Conservation (phyloP, 345 rosid genomes). For the Salix purpurea region DNA sequence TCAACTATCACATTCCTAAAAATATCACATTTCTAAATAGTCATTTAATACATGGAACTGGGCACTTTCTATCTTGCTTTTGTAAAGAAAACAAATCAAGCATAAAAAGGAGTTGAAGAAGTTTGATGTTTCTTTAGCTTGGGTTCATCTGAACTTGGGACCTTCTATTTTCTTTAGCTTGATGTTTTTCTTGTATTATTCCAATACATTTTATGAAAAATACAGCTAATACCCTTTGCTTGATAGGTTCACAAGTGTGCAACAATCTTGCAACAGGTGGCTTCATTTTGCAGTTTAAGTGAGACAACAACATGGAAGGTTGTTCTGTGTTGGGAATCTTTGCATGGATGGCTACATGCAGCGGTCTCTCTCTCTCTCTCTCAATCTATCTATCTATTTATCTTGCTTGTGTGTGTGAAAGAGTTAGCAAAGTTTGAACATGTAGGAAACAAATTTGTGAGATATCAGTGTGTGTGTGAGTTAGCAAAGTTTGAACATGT, state of each 20-base stretch:
- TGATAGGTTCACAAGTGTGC: constrained; percentile 83
- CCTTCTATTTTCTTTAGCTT: background rate
- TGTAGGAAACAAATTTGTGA: no score
- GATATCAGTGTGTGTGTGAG: background rate
- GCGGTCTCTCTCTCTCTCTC: constrained; percentile 60
- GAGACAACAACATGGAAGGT: constrained; percentile 72
- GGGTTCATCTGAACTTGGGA: background rate
- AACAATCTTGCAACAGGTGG: constrained; percentile 80
- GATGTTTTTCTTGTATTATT: background rate
- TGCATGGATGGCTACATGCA: constrained; percentile 74
- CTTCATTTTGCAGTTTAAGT: constrained; percentile 79
- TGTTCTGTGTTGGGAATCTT: constrained; percentile 71
- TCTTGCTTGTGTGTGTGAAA: background rate
- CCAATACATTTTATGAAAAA: background rate
- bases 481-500: background rate
- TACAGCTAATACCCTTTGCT: constrained; percentile 2
- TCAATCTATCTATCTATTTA: constrained; percentile 4
- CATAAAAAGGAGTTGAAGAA: no score
- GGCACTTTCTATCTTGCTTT: no score
- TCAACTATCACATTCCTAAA: no score
- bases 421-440: background rate
- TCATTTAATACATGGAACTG: no score
- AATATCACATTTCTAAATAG: no score
- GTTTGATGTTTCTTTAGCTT: no score
- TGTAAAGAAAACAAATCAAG: no score